Conservation (phyloP, 148 eudicot genomes). For the Fallopia convolvulus region DNA sequence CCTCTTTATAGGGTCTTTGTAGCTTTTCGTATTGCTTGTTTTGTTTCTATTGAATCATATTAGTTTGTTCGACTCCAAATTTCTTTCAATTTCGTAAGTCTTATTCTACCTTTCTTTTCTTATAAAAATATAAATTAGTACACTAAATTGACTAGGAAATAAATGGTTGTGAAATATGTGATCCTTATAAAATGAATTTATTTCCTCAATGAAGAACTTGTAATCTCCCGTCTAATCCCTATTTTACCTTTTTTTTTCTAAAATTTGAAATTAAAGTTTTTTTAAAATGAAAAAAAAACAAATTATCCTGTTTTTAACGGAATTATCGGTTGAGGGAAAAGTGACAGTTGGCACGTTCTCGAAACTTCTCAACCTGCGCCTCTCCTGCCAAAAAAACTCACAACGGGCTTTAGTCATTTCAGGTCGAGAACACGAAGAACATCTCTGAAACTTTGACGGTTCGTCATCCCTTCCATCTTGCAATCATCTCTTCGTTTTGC, state of each 20-base stretch:
- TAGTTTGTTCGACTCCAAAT: no score
- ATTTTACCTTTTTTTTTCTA: not conserved
- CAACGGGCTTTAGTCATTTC: not conserved
- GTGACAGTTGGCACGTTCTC: slow-evolving; percentile 10
- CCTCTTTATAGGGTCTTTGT: no score
- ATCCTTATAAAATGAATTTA: no score
- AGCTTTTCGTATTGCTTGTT: no score
- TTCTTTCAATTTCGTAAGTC: no score
- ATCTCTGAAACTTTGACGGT: slow-evolving; percentile 5
- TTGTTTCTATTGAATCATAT: no score
- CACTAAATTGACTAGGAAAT: no score
- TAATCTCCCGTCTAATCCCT: no score
- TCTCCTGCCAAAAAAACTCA: not conserved
- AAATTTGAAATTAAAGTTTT: not conserved
- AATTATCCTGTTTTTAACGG: slow-evolving; percentile 7
- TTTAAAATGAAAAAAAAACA: not conserved
- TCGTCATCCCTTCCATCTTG: not conserved
- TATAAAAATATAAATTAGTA: no score
- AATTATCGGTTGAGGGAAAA: slow-evolving; percentile 9
- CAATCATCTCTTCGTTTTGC: not conserved
- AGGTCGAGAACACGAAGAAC: not conserved
- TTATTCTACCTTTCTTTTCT: no score
- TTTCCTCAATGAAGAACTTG: no score
- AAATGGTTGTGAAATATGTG: no score
- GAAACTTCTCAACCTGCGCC: not conserved